phyloP scores from a whole-genome alignment of 2,329 filamentous ascomycete species.

The Tricladium varicosporioides region DNA sequence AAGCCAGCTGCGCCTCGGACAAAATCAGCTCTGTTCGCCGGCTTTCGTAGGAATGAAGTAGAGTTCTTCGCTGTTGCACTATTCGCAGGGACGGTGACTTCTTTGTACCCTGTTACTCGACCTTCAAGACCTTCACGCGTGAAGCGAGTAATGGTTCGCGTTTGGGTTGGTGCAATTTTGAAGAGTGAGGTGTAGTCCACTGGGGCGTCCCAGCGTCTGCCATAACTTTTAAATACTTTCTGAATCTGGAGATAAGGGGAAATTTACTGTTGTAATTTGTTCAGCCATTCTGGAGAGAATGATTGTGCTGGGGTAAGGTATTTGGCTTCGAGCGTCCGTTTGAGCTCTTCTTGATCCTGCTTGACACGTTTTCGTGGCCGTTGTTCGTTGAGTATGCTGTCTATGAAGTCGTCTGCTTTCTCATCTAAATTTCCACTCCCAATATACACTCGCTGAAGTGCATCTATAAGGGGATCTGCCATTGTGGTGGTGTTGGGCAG shows the following conservation, averaged over 20 bases:
- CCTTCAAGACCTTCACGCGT: constrained; percentile 88
- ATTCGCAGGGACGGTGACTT: constrained; percentile 86
- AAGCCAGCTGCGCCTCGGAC: constrained; percentile 90
- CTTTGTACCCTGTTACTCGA: constrained; percentile 87
- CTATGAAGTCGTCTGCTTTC: constrained; percentile 46
- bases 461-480: constrained; percentile 41
- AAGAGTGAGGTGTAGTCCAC: constrained; percentile 83
- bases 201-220: constrained; percentile 73
- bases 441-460: constrained; percentile 52
- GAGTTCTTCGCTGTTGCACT: constrained; percentile 94
- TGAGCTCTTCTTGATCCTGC: constrained; percentile 61
- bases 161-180: constrained; percentile 84
- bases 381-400: constrained; percentile 55
- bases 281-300: constrained; percentile 85
- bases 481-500: constrained; percentile 16
- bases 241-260: constrained; percentile 11
- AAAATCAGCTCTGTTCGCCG: constrained; percentile 83
- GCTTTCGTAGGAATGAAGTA: constrained; percentile 82
- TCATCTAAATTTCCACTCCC: constrained; percentile 27
- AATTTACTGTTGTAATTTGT: constrained; percentile 74
- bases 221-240: constrained; percentile 15
- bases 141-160: constrained; percentile 91
- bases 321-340: constrained; percentile 68
- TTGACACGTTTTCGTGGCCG: constrained; percentile 47
- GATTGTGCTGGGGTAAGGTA: constrained; percentile 76